Evolutionary conservation across 352 stramenopile genomes (phyloP), one percentile per base, ranked within the genome.

Genomic region (Globisporangium acanthophoron): DNA sequence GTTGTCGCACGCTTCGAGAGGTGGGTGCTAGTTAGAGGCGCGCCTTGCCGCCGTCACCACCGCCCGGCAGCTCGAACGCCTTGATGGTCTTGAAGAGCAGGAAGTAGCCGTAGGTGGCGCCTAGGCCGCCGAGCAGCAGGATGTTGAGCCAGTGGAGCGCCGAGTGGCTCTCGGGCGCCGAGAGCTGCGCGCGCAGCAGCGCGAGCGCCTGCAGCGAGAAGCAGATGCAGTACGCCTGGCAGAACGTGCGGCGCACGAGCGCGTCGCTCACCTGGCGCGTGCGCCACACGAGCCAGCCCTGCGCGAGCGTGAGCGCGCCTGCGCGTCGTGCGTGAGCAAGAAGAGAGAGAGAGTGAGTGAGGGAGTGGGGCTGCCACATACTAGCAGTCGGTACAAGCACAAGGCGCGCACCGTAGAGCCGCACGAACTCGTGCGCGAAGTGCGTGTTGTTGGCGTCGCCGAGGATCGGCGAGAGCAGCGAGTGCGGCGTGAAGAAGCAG

Each of bases 11-110:
- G 6, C 3, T 33, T 82, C 37, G 37, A 18, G 37, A 43, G 37
- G 37, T 7, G 24, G 24, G 24, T 27, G 24, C 24, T 27, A 9
- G 8, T 18, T 64, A 91, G 37, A 87, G 59, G 24, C 68, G 35
- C 16, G 68, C 66, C 57, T 87, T 89, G 44, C 79, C 69, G 49
- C 76, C 71, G 51, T 76, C 79, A 21, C 53, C 44, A 4, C 43
- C 46, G 37, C 57, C 49, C 0, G 85, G 85, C 27, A 94, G 67
- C 60, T 94, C 85, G 52, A 94, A 94, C 27, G 81, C 82, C 68
- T 94, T 94, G 66, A 92, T 92, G 56, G 85, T 90, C 76, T 90
- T 92, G 71, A 91, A 92, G 41, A 80, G 59, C 35, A 94, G 73
- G 55, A 94, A 92, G 68, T 92, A 92, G 58, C 85, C 82, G 65